A percentile compares a stretch with the other conserved stretches of the same genome.
Evolutionary conservation across 768 basidiomycete species (phyloP).

Genomic region (Amanita fuliginea): DNA sequence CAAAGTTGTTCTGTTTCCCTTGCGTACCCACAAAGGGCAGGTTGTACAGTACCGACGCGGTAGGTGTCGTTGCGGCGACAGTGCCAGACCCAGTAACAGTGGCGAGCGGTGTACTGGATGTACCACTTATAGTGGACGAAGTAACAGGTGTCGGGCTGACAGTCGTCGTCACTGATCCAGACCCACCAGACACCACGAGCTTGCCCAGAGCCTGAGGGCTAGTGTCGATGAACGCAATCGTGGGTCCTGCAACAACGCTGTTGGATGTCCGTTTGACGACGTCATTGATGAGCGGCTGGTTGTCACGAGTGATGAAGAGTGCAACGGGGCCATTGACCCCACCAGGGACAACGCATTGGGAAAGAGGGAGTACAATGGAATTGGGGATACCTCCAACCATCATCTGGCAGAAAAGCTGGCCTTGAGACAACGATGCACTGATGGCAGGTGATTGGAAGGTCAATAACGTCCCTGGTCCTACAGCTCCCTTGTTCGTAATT

Average conservation of each 20-base stretch:
- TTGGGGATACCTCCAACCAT: conserved; percentile 47
- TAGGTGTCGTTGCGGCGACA: conserved; percentile 10
- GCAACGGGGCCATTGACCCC: conserved; percentile 69
- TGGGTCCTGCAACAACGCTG: conserved; percentile 61
- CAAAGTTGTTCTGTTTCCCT: conserved; percentile 27
- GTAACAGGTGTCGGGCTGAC: conserved; percentile 17
- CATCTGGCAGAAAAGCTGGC: conserved; percentile 60
- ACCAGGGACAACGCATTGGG: conserved; percentile 50
- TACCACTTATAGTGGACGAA: not conserved
- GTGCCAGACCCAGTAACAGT: conserved; percentile 5
- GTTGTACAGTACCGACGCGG: conserved; percentile 12
- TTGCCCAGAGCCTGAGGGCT: conserved; percentile 38
- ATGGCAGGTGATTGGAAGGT: conserved; percentile 49
- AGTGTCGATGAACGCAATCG: conserved; percentile 55
- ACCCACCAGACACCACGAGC: conserved; percentile 18
- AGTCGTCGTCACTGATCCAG: conserved; percentile 15
- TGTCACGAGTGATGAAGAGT: conserved; percentile 55
- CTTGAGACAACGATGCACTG: conserved; percentile 35
- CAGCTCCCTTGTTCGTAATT: conserved; percentile 52
- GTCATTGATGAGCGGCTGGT: conserved; percentile 53
- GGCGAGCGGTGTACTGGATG: conserved; percentile 9
- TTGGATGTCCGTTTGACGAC: conserved; percentile 41
- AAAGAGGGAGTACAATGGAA: conserved; percentile 48
- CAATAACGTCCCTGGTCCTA: conserved; percentile 48
- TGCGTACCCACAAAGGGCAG: conserved; percentile 12